Evolutionary conservation across 176 grass and related monocot genomes (phyloP).

Genomic region (Oryza glumipatula): DNA sequence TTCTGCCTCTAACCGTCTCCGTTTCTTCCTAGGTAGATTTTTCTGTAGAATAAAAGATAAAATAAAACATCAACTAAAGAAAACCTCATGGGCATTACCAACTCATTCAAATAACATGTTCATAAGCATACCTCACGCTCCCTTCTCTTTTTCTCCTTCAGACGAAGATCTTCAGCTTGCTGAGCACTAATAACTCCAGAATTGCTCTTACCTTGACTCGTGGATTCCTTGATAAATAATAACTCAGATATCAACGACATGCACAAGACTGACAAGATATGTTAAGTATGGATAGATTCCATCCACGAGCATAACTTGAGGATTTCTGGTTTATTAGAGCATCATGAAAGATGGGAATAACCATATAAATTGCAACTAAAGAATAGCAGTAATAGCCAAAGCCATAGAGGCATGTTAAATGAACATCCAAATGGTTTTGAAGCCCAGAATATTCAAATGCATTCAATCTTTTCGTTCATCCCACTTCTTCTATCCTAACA

Average conservation of each 20-base stretch:
- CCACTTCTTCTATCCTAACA: neutral
- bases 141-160: slow-evolving; percentile 88
- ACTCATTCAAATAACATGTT: slow-evolving; percentile 2
- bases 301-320: neutral
- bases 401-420: neutral
- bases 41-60: slow-evolving; percentile 62
- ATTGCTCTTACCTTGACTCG: slow-evolving; percentile 53
- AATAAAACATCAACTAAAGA: slow-evolving; percentile 32
- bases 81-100: slow-evolving; percentile 7
- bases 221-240: slow-evolving; percentile 48
- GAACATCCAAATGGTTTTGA: neutral
- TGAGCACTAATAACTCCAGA: slow-evolving; percentile 73
- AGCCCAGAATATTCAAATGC: neutral
- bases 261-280: slow-evolving; percentile 1
- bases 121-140: slow-evolving; percentile 71
- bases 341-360: neutral
- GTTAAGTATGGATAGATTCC: neutral
- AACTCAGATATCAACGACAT: slow-evolving; percentile 20
- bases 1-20: slow-evolving; percentile 76
- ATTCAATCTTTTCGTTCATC: neutral
- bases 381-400: neutral
- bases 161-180: slow-evolving; percentile 82
- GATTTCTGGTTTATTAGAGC: neutral
- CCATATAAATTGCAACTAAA: neutral
- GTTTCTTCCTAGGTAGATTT: slow-evolving; percentile 88